Base-by-base conservation (phyloP, 1,284 basidiomycete genomes). In the Marasmius tenuissimus region DNA sequence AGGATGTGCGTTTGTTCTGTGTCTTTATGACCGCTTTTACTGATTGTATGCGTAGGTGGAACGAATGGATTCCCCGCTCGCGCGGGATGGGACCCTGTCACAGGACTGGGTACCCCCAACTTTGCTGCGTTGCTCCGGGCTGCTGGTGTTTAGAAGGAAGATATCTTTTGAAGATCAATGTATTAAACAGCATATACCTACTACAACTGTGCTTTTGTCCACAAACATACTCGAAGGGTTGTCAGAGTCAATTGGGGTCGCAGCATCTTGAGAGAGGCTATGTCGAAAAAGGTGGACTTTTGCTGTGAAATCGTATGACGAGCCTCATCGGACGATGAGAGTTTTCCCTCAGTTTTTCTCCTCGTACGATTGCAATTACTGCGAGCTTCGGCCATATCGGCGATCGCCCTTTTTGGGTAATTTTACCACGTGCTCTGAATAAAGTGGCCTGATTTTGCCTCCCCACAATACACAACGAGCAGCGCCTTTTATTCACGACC, bases 101-200 rank as follows among this genome's bases (percentile, higher is more conserved):
- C 75, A 37, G 75, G 75, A 56, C 65, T 76, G 4, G 75, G 75
- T 49, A 74, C 73, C 7, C 74, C 75, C n/a, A 74, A 73, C 66
- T 75, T 73, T 63, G 67, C 70, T 16, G 64, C 63, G n/a, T 66
- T 77, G 11, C 61, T 70, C 38, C 64, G 67, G 2, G 74, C 75
- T 12, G 74, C 71, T 18, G 62, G 62, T 6, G 14, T 63, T 20
- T 63, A 55, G 55, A 14, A 33, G 11, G 7, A 37, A 34, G 50
- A 34, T 49, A 20, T 18, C 27, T 3, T 14, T n/a, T n/a, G 18
- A 45, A 2, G 42, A 27, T 27, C 27, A 27, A 27, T 27, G 27
- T 27, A 27, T 27, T 27, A 27, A 27, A 27, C 27, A 27, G 27
- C 27, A 27, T 27, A 27, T 27, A 27, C 27, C 27, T 27, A 27